A percentile compares a stretch with the other conserved stretches of the same genome.
Conservation (phyloP, 2,329 filamentous ascomycete genomes). For the Hortaea sp. region DNA sequence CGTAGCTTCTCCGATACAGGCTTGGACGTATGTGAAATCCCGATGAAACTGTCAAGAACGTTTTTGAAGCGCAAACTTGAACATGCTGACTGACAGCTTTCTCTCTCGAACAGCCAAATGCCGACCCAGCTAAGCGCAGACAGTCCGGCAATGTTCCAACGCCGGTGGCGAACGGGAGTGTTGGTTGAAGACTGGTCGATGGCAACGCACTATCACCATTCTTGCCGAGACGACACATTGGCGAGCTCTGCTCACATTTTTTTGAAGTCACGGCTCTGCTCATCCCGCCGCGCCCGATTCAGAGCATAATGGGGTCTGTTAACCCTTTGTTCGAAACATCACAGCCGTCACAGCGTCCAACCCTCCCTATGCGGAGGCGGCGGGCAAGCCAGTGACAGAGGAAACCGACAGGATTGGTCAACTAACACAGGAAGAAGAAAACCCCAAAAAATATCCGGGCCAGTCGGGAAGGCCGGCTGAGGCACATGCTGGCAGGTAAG, state of each 20-base stretch:
- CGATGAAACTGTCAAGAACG: not conserved
- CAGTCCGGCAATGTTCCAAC: constrained; percentile 12
- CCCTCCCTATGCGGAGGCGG: not conserved
- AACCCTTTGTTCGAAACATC: not conserved
- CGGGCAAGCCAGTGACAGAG: not conserved
- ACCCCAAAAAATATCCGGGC: not conserved
- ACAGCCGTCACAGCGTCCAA: not conserved
- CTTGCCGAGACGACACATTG: not conserved
- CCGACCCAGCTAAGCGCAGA: constrained; percentile 24
- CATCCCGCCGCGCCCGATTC: not conserved
- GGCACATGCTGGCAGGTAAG: not conserved
- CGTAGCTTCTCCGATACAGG: constrained; percentile 35
- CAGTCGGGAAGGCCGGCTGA: not conserved
- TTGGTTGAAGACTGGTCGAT: not conserved
- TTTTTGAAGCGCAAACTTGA: not conserved
- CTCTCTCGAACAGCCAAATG: constrained; percentile 14
- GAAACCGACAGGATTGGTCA: not conserved
- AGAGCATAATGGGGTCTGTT: not conserved
- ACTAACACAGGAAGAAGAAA: not conserved
- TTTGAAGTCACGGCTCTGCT: not conserved
- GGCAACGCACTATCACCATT: not conserved
- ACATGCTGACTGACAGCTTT: constrained; percentile 2
- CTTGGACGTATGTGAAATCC: constrained; percentile 34
- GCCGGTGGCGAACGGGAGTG: not conserved
- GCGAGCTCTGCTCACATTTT: not conserved